Base-by-base conservation (phyloP, 345 rosid species). In the Turnera subulata region DNA sequence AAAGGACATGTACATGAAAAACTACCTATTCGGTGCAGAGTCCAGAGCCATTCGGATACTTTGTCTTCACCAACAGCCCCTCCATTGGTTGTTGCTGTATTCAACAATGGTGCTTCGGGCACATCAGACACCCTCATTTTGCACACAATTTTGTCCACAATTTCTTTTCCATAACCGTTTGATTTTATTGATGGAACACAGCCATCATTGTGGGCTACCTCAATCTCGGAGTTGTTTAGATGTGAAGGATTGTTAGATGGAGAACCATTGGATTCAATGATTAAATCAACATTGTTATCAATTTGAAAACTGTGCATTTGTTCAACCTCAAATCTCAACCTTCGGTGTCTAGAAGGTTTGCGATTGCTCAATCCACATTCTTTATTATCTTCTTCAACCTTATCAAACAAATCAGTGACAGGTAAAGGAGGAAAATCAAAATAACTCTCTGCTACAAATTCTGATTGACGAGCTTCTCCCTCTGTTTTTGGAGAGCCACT, bases 41-140 rank as follows among this genome's bases (percentile, higher is more conserved):
- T 91, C 97, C 96, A 87, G 67, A 82, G 96, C 96, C 97, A 91
- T 70, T 91, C 97, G 64, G 96, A 80, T 50, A 83, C 80, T 68
- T 83, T 73, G 48, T 76, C 86, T 52, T 82, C 84, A 45, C 67
- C 70, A 51, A 64, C 76, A 38, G 72, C 50, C 63, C 66, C 78
- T 63, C 67, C 76, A 15, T 38, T 66, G 40, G 83, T 70, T 35
- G 75, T 56, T 46, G 69, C 50, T 45, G 78, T 69, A 62, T 79
- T 79, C 59, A 66, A 63, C 58, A 78, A 74, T 19, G 91, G 68
- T 61, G 75, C 46, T 67, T 77, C 83, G 13, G 80, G 81, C 55
- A 55, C 79, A 83, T 81, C 83, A 56, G 89, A 71, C 73, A 82
- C 79, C 73, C 86, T 82, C 76, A 86, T 71, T 46, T 73, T 70